Conservation (phyloP, 768 basidiomycete genomes). For the Rhodotorula babjevae region DNA sequence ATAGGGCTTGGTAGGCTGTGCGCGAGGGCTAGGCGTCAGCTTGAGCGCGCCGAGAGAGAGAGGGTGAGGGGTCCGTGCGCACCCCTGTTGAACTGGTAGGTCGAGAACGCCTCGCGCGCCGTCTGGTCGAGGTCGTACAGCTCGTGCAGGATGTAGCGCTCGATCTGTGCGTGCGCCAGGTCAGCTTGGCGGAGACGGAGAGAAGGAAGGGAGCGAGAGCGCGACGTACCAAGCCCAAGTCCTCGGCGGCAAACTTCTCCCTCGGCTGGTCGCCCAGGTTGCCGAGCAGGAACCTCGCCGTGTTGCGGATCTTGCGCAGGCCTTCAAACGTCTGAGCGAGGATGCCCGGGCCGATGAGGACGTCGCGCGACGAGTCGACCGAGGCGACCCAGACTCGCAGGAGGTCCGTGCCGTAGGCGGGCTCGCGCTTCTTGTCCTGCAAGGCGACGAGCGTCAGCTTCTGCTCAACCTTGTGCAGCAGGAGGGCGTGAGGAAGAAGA, state of each 20-base stretch:
- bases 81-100: slow-evolving; percentile 82
- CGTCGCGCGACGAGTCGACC: slow-evolving; percentile 82
- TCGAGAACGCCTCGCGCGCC: slow-evolving; percentile 64
- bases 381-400: slow-evolving; percentile 88
- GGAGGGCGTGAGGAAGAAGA: too few relatives aligned
- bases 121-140: slow-evolving; percentile 65
- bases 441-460: background rate
- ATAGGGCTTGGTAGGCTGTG: slow-evolving; percentile 66
- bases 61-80: background rate
- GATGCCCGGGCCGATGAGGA: slow-evolving; percentile 72
- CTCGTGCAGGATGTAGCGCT: slow-evolving; percentile 81
- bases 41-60: background rate
- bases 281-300: slow-evolving; percentile 77
- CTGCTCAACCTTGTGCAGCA: background rate
- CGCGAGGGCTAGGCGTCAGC: background rate
- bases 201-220: background rate
- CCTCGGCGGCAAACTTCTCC: slow-evolving; percentile 41
- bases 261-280: slow-evolving; percentile 54
- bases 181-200: too few relatives aligned
- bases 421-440: slow-evolving; percentile 65
- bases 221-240: slow-evolving; percentile 62
- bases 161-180: slow-evolving; percentile 54
- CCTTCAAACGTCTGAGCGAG: slow-evolving; percentile 70
- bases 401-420: slow-evolving; percentile 78
- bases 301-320: slow-evolving; percentile 77